Percentiles rank a stretch among this genome's conserved stretches.
Conservation (phyloP, 163 green algal genomes). For the Chlorella variabilis region DNA sequence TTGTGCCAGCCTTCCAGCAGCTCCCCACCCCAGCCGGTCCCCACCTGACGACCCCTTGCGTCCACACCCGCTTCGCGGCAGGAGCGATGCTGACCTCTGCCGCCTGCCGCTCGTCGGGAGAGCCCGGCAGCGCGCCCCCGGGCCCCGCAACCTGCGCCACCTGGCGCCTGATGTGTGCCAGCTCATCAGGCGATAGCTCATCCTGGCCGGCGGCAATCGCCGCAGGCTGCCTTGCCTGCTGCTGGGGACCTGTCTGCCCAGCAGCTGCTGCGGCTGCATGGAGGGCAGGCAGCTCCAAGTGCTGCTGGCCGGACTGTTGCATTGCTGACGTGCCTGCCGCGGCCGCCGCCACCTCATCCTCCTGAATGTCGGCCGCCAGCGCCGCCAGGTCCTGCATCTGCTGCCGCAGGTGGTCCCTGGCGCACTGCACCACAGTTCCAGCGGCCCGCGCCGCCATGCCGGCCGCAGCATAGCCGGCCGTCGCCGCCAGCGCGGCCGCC, state of each 20-base stretch:
- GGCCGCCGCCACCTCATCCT: slow-evolving; percentile 8
- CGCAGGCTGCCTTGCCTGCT: not conserved
- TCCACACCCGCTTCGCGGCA: slow-evolving; percentile 1
- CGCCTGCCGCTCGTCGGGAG: not conserved
- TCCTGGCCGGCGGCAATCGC: not conserved
- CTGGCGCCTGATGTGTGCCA: slow-evolving; percentile 13
- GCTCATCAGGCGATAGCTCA: slow-evolving; percentile 12
- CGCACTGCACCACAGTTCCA: slow-evolving; percentile 4
- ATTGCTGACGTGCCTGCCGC: not conserved
- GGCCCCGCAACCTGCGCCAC: not conserved
- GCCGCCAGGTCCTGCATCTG: not conserved
- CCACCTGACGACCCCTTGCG: slow-evolving; percentile 21
- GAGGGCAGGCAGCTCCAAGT: not conserved
- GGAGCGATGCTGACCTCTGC: slow-evolving; percentile 25
- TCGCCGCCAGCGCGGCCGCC: not conserved
- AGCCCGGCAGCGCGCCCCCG: not conserved
- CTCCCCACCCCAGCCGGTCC: not conserved
- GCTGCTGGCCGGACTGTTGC: not conserved
- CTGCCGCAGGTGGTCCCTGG: slow-evolving; percentile 16
- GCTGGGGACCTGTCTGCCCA: too few relatives aligned
- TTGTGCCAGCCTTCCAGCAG: too few relatives aligned
- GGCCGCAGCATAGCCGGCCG: slow-evolving; percentile 10
- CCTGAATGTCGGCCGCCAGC: slow-evolving; percentile 2
- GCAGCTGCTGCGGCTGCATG: not conserved
- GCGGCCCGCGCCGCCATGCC: slow-evolving; percentile 25